phyloP scores from a whole-genome alignment of 2,329 filamentous ascomycete genomes.

The Epichloe baconii region DNA sequence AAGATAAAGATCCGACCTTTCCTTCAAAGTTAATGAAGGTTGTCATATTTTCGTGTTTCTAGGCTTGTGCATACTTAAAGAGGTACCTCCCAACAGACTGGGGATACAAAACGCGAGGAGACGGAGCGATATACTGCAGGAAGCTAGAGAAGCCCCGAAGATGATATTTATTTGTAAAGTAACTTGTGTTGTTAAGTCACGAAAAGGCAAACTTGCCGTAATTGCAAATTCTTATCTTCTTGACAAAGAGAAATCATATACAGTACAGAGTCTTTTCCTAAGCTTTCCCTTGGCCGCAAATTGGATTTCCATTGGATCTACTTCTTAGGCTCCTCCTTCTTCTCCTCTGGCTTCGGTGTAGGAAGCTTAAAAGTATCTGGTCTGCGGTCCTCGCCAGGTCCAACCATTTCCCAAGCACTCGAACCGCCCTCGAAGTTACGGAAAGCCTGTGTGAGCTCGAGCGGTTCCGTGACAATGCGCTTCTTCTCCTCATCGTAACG shows the following conservation, averaged over 20 bases:
- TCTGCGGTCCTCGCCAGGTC: slow-evolving; percentile 59
- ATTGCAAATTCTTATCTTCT: slow-evolving; percentile 1
- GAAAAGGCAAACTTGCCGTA: neutral
- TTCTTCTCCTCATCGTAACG: slow-evolving; percentile 99
- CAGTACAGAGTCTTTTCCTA: slow-evolving; percentile 3
- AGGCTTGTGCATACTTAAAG: neutral
- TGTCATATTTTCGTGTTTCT: neutral
- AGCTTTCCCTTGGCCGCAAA: neutral
- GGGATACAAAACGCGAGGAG: neutral
- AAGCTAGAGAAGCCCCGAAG: neutral
- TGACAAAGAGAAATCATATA: slow-evolving; percentile 6
- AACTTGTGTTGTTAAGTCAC: neutral
- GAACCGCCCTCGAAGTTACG: slow-evolving; percentile 92
- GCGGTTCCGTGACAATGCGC: slow-evolving; percentile 91
- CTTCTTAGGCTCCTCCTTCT: slow-evolving; percentile 87
- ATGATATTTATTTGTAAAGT: neutral
- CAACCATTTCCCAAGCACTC: slow-evolving; percentile 54
- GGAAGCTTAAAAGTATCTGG: slow-evolving; percentile 89
- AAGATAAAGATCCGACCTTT: neutral
- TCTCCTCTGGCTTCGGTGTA: slow-evolving; percentile 87
- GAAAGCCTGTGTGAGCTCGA: slow-evolving; percentile 97
- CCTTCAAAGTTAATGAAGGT: neutral
- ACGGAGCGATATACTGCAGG: neutral
- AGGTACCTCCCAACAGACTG: neutral
- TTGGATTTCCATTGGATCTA: slow-evolving; percentile 29